Percentiles rank a stretch among this genome's conserved stretches.
These are phyloP conservation scores for Citropsis articulata DNA, from an alignment of 345 rosid genomes.

Conservation along the genomic window DNA sequence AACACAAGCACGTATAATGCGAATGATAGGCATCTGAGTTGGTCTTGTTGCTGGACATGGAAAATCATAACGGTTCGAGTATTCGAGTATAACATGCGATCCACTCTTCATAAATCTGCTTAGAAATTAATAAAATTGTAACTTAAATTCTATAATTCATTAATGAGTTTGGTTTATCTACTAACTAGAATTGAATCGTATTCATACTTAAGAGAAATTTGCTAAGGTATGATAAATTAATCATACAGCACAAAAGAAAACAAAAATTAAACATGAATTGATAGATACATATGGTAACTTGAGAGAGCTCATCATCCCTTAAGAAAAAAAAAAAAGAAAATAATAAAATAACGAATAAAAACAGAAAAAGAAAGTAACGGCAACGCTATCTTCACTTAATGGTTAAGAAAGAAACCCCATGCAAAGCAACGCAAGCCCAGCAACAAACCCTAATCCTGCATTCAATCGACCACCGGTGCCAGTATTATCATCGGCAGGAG, in stretches of 20 bases:
- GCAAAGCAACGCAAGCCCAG: conserved; percentile 53
- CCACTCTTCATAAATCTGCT: too few relatives aligned
- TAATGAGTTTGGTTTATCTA: background rate
- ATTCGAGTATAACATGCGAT: too few relatives aligned
- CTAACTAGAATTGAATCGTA: background rate
- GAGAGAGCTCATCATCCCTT: too few relatives aligned
- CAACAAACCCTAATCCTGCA: conserved; percentile 38
- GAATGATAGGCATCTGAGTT: too few relatives aligned
- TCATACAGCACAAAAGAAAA: background rate
- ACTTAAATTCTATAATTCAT: background rate
- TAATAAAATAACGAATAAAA: background rate
- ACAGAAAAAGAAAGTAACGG: background rate
- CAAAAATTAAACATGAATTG: background rate
- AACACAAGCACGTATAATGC: too few relatives aligned
- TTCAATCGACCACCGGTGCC: conserved; percentile 28
- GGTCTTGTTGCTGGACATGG: too few relatives aligned
- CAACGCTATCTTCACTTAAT: background rate
- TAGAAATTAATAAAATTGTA: too few relatives aligned
- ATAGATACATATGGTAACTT: too few relatives aligned
- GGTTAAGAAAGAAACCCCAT: conserved; percentile 41
- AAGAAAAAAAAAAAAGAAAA: background rate
- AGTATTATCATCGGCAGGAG: conserved; percentile 27
- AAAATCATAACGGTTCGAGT: too few relatives aligned
- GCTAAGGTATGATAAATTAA: background rate
- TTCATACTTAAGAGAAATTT: background rate